Base-by-base conservation (phyloP, 75 land plant species). In the Pinus albicaulis region DNA sequence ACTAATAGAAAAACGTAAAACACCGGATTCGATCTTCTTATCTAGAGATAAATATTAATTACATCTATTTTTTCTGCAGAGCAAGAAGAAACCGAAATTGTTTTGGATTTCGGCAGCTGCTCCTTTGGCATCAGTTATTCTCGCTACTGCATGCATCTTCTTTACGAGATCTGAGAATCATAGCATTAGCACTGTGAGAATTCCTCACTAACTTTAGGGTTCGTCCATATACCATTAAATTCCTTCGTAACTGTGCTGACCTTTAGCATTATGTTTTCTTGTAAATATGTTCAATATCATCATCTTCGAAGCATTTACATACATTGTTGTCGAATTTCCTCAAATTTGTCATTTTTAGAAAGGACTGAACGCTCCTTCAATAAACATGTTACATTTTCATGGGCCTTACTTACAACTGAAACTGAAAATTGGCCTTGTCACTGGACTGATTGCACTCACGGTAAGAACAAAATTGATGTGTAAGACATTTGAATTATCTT, bases 41-140 rank as follows among this genome's bases (percentile, higher is more conserved):
- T n/a, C n/a, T n/a, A n/a, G n/a, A n/a, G n/a, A n/a, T 34, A 34
- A 3, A 34, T 34, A 34, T 2, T 34, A 34, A 34, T 34, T 34
- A 34, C 36, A 34, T 3, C 1, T 34, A 26, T 63, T 8, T 59
- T 20, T 69, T 1, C 78, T 72, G 55, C 87, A 93, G 95, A 86
- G 95, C 81, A 73, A 74, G 56, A 84, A 75, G 63, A 90, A 75
- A 28, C 83, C 88, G 69, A 82, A 80, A 19, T 65, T 90, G 8
- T 93, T 93, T 72, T 93, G 91, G 91, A 83, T 93, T 13, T 88
- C 91, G 74, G 95, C 95, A 69, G 82, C 82, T 56, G 93, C 95
- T 17, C 93, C 95, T 31, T 68, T 93, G 3, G 63, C 81, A 3
- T 90, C 86, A 6, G 93, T 93, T 3, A 80, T 90, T 52, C 56